These are phyloP conservation scores for Colletotrichum lentis DNA, from an alignment of 2,329 filamentous ascomycete species.

Conservation along the genomic window DNA sequence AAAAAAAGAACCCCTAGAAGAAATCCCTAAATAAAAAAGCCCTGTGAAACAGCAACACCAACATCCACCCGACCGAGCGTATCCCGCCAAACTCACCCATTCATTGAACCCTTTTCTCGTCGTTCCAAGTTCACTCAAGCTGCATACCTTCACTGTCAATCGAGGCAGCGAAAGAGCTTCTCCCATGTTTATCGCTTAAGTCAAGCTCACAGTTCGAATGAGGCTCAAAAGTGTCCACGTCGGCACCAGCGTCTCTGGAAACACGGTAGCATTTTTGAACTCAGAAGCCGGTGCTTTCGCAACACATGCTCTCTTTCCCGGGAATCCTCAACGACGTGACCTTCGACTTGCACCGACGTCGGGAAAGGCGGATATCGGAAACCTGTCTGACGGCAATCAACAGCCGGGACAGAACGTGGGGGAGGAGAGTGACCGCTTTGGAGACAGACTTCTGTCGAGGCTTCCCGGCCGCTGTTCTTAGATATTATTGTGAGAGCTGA, in stretches of 20 bases:
- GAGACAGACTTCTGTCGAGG: not conserved
- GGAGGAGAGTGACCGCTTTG: not conserved
- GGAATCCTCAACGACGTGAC: not conserved
- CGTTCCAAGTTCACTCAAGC: not conserved
- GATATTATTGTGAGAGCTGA: not conserved
- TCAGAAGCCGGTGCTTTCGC: not conserved
- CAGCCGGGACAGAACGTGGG: not conserved
- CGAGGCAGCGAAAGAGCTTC: not conserved
- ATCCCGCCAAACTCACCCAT: no score
- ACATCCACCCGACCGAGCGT: no score
- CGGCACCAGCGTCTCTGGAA: not conserved
- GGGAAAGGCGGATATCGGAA: not conserved
- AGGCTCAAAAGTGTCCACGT: no score
- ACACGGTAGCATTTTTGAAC: not conserved
- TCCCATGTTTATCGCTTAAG: no score
- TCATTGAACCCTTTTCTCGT: no score
- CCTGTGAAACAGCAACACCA: no score
- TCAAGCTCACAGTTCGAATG: no score
- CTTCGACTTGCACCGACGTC: not conserved
- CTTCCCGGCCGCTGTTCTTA: not conserved
- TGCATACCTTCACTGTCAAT: not conserved
- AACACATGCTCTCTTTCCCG: no score
- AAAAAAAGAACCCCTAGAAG: no score
- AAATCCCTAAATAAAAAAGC: no score
- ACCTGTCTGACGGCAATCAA: not conserved